phyloP scores from a whole-genome alignment of 1,284 basidiomycete species.

The Cutaneotrichosporon sp. region DNA sequence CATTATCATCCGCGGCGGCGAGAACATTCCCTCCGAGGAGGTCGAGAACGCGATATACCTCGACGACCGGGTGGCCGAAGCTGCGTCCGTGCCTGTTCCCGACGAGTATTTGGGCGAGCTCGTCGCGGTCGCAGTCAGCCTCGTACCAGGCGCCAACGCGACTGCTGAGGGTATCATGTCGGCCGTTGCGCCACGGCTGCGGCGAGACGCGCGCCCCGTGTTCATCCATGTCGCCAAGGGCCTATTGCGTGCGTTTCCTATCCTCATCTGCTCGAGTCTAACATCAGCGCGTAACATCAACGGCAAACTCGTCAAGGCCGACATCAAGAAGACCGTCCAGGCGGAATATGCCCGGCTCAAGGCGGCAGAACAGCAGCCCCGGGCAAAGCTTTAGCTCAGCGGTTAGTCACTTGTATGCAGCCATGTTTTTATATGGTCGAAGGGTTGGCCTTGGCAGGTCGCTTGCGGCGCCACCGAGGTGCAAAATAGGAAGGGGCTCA shows the following conservation, averaged over 20 bases:
- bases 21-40: constrained; percentile 40
- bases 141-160: constrained; percentile 13
- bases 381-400: constrained; percentile 8
- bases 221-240: constrained; percentile 8
- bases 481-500: too few relatives aligned
- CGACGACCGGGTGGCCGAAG: constrained; percentile 32
- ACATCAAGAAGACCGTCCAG: constrained; percentile 17
- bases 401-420: neutral
- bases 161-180: constrained; percentile 6
- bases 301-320: constrained; percentile 17
- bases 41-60: constrained; percentile 42
- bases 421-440: neutral
- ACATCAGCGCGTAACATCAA: constrained; percentile 14
- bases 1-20: constrained; percentile 45
- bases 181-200: constrained; percentile 8
- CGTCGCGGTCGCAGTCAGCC: constrained; percentile 34
- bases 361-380: constrained; percentile 9
- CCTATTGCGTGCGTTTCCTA: constrained; percentile 11
- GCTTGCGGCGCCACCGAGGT: too few relatives aligned
- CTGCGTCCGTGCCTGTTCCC: constrained; percentile 35
- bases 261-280: neutral
- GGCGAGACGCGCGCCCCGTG: constrained; percentile 11
- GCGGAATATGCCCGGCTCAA: constrained; percentile 8
- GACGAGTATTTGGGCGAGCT: constrained; percentile 35
- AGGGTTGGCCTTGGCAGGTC: too few relatives aligned